These are phyloP conservation scores for Symbiodinium pilosum DNA, from an alignment of 73 alveolate genomes.

Conservation along the genomic window DNA sequence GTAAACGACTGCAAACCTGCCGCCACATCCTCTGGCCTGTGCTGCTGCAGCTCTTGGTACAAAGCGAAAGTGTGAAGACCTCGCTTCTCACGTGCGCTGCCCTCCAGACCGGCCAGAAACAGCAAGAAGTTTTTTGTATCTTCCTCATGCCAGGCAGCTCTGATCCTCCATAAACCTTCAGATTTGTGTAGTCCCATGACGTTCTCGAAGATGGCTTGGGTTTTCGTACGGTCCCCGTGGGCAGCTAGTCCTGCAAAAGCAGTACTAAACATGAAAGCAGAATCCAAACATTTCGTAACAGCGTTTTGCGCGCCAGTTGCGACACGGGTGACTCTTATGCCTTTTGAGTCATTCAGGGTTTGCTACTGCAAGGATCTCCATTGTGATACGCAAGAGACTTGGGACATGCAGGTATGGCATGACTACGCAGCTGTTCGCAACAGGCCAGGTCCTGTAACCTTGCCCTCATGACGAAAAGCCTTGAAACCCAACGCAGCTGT, in stretches of 20 bases:
- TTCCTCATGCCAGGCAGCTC: neutral
- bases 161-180: neutral
- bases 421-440: no score
- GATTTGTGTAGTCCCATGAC: neutral
- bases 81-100: neutral
- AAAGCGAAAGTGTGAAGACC: neutral
- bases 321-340: no score
- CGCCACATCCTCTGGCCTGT: slow-evolving; percentile 21
- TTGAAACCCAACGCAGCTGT: slow-evolving; percentile 15
- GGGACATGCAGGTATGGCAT: no score
- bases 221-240: neutral
- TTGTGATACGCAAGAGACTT: no score
- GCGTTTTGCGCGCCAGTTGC: no score
- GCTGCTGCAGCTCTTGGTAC: slow-evolving; percentile 20
- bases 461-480: slow-evolving; percentile 35
- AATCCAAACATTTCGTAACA: no score
- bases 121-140: neutral
- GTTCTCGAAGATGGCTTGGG: neutral
- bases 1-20: neutral
- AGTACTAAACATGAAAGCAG: no score
- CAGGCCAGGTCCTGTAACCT: neutral
- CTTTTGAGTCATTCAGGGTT: no score
- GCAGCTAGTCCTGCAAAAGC: neutral
- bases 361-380: no score
- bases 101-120: slow-evolving; percentile 1